Evolutionary conservation across 352 stramenopile species (phyloP).

Genomic region (Globisporangium cylindrosporum): DNA sequence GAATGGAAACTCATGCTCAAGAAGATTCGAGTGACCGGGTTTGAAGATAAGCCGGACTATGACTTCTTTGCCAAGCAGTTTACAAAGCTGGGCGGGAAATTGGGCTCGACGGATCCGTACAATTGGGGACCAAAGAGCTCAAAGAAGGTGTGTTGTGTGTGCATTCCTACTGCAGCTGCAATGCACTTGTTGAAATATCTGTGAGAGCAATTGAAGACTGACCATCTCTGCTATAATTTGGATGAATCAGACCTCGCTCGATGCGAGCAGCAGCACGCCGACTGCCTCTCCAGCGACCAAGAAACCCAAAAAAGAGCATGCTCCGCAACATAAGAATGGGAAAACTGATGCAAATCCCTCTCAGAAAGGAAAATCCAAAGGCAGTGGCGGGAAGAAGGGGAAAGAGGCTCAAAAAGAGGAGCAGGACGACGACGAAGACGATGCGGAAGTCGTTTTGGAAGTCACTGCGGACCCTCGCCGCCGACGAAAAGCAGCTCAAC

Average conservation of each 20-base stretch:
- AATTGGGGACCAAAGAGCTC: conserved; percentile 32
- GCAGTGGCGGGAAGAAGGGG: conserved; percentile 7
- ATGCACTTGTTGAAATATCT: neutral
- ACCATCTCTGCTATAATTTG: neutral
- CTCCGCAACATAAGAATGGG: neutral
- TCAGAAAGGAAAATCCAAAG: neutral
- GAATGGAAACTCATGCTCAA: conserved; percentile 65
- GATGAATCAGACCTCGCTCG: neutral
- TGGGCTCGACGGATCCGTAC: conserved; percentile 33
- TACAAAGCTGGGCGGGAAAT: conserved; percentile 45
- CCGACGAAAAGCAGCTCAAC: conserved; percentile 51
- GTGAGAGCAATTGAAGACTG: neutral
- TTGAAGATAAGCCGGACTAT: conserved; percentile 80
- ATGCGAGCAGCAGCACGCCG: neutral
- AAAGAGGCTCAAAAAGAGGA: neutral
- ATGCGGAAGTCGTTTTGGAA: conserved; percentile 24
- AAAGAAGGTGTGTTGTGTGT: conserved; percentile 7
- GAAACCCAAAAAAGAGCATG: conserved; percentile 5
- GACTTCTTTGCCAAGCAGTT: conserved; percentile 58
- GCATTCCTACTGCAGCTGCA: neutral
- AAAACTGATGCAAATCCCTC: neutral
- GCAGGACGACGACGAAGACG: conserved; percentile 20
- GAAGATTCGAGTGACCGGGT: conserved; percentile 50
- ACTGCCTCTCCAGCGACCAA: neutral
- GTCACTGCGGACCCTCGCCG: conserved; percentile 24